phyloP scores from a whole-genome alignment of 208 protist genomes.

The Leishmania guyanensis region DNA sequence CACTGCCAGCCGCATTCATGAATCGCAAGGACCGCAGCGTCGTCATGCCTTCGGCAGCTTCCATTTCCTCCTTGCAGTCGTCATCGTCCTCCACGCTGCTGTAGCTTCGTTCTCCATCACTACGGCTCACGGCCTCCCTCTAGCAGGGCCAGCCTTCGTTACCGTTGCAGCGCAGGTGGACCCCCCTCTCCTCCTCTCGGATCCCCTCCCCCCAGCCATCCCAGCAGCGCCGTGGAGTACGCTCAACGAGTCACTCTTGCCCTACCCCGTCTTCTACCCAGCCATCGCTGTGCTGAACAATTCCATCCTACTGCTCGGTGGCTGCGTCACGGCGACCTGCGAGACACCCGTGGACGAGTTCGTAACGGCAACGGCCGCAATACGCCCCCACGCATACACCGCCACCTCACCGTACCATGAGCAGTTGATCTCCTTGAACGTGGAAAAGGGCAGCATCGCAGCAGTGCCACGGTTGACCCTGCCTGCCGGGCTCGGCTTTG shows the following conservation, averaged over 20 bases:
- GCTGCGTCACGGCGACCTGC: slow-evolving; percentile 23
- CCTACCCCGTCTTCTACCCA: slow-evolving; percentile 36
- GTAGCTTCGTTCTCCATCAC: neutral
- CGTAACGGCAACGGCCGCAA: neutral
- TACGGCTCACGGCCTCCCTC: neutral
- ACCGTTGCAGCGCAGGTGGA: neutral
- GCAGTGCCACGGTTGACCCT: slow-evolving; percentile 17
- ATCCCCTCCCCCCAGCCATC: slow-evolving; percentile 9
- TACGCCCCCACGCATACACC: neutral
- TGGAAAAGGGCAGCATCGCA: slow-evolving; percentile 9
- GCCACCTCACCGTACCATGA: slow-evolving; percentile 28
- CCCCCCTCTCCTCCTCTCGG: neutral
- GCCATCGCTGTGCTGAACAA: slow-evolving; percentile 32
- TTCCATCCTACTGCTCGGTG: slow-evolving; percentile 22
- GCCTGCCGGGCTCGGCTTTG: slow-evolving; percentile 23
- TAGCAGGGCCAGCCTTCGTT: neutral
- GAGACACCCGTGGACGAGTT: slow-evolving; percentile 12
- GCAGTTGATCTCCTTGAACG: slow-evolving; percentile 20
- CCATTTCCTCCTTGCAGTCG: neutral
- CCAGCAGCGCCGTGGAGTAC: slow-evolving; percentile 25
- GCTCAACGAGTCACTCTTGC: slow-evolving; percentile 28
- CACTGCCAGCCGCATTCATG: neutral
- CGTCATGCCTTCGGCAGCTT: neutral
- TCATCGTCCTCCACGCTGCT: neutral
- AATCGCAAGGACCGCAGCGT: neutral